phyloP scores from a whole-genome alignment of 2,329 filamentous ascomycete species.

The Clonostachys solani region DNA sequence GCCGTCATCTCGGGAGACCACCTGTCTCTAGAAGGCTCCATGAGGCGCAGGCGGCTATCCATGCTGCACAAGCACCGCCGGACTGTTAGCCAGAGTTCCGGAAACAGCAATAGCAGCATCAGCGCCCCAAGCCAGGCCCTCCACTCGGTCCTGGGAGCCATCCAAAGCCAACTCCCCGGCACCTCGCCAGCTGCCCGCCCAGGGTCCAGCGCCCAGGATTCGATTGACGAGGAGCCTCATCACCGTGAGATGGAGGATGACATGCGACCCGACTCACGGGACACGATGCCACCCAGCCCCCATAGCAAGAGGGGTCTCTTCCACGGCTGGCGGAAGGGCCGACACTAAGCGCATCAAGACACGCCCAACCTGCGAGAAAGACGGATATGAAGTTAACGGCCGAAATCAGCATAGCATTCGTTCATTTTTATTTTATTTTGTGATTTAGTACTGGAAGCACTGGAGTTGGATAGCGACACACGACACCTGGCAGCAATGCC shows the following conservation, averaged over 20 bases:
- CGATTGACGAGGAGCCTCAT: neutral
- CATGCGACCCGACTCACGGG: constrained; percentile 3
- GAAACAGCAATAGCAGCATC: too few species aligned
- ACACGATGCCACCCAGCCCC: too few species aligned
- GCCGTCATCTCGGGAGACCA: constrained; percentile 54
- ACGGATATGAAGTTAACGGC: neutral
- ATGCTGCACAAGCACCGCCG: constrained; percentile 42
- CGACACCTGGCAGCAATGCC: too few species aligned
- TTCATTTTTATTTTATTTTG: neutral
- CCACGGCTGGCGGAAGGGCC: neutral
- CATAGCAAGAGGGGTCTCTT: too few species aligned
- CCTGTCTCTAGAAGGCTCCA: constrained; percentile 34
- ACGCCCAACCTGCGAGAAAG: neutral
- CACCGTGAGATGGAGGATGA: neutral
- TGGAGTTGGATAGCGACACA: neutral
- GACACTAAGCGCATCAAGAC: constrained; percentile 2
- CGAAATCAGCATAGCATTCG: neutral
- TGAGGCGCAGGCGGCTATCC: constrained; percentile 37
- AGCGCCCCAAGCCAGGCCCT: constrained; percentile 28
- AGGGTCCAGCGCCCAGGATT: constrained; percentile 9
- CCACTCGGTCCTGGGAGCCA: constrained; percentile 22
- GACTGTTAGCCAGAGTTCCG: constrained; percentile 36
- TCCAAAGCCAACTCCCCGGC: constrained; percentile 15
- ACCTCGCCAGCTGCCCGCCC: neutral
- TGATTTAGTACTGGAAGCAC: neutral